These are phyloP conservation scores for Aspergillus fructus DNA, from an alignment of 2,329 filamentous ascomycete species.

Conservation along the genomic window DNA sequence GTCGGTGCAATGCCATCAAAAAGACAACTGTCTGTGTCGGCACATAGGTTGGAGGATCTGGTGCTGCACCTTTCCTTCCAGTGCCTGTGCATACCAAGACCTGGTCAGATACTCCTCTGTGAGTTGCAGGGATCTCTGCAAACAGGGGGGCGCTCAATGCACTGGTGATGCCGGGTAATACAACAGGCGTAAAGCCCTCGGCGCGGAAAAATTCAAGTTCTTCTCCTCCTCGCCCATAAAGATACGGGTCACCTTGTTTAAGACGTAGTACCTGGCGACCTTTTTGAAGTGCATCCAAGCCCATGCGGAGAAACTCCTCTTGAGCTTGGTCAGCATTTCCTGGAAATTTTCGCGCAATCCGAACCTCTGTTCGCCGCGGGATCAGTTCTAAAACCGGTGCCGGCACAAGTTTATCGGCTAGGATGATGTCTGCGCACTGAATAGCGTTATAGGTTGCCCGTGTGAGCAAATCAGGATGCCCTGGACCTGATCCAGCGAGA, in stretches of 20 bases:
- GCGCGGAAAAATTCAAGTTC: slow-evolving; percentile 81
- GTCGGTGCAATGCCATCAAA: slow-evolving; percentile 89
- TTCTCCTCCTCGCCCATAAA: slow-evolving; percentile 93
- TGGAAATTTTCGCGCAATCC: slow-evolving; percentile 95
- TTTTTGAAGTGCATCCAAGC: slow-evolving; percentile 64
- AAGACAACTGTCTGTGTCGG: slow-evolving; percentile 82
- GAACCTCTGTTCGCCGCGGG: slow-evolving; percentile 81
- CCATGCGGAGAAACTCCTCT: slow-evolving; percentile 79
- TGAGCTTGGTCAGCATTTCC: slow-evolving; percentile 94
- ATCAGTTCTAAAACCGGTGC: slow-evolving; percentile 83
- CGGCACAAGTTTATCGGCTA: slow-evolving; percentile 61
- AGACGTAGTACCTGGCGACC: slow-evolving; percentile 83
- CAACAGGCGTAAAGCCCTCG: slow-evolving; percentile 67
- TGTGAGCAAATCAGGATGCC: slow-evolving; percentile 88
- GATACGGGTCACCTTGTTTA: slow-evolving; percentile 95
- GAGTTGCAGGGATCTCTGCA: slow-evolving; percentile 81
- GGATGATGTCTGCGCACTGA: slow-evolving; percentile 47
- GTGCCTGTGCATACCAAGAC: slow-evolving; percentile 96
- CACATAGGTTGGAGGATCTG: slow-evolving; percentile 77
- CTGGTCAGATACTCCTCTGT: slow-evolving; percentile 86
- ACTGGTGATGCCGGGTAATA: slow-evolving; percentile 88
- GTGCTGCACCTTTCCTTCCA: slow-evolving; percentile 81
- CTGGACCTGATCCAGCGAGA: slow-evolving; percentile 87
- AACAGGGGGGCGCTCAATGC: slow-evolving; percentile 86
- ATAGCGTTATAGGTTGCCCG: slow-evolving; percentile 54